Evolutionary conservation across 2,329 filamentous ascomycete species (phyloP), one percentile per base, ranked within the genome.

Genomic region (Periglandula ipomoeae): DNA sequence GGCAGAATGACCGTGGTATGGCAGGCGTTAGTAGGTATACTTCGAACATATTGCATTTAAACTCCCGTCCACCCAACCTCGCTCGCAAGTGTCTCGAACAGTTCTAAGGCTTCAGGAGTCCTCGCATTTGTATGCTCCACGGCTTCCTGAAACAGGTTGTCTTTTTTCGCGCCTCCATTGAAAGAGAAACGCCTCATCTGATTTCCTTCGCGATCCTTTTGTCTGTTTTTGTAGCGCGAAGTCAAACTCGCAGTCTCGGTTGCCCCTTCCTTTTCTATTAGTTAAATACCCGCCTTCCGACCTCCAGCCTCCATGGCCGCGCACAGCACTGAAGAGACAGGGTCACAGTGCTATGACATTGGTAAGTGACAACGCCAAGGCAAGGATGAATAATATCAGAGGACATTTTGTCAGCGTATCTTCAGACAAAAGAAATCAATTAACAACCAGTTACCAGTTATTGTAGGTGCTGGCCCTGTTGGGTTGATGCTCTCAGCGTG

Each of bases 401-500:
- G 6, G 32, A 4, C 13, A 23, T 22, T 23, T 13, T 15, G 7
- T 20, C 22, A 23, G 22, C 22, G n/a, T 39, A 9, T 46, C 15
- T n/a, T n/a, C 6, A 10, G 34, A n/a, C 23, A n/a, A 39, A 27
- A 17, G 5, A 22, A 39, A 17, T 40, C 23, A 20, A 30, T 30
- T 50, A 27, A 50, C 37, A 24, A 20, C 3, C 11, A n/a, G 13
- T 20, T 78, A 1, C 45, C 50, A 80, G 89, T 95, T 57, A 89
- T 95, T 56, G 77, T 95, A 48, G 90, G 90, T 55, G 90, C 90
- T 49, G 90, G 90, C 15, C 90, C 90, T 4, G 89, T 90, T 37
- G 90, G 90, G 48, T 78, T 95, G 50, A 83, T 94, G 69, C 77
- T 95, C 22, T 93, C 89, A 8, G 89, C 89, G 26, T 91, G 87